Conservation (phyloP, 1,139 yeast species). For the Debaryomyces psychrophilus region DNA sequence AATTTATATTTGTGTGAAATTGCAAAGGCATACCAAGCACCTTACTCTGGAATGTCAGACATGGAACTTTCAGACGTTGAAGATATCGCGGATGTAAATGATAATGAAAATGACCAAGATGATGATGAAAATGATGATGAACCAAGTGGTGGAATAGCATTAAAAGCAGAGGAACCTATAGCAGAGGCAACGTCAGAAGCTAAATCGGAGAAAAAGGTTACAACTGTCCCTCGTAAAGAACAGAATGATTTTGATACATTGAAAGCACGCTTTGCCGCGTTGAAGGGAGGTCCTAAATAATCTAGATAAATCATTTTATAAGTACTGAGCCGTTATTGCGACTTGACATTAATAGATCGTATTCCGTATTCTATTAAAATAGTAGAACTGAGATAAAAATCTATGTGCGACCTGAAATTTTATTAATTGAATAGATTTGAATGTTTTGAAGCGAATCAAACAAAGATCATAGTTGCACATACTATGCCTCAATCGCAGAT, state of each 20-base stretch:
- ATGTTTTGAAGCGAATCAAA: background rate
- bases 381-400: background rate
- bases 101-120: slow-evolving; percentile 23
- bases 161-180: slow-evolving; percentile 12
- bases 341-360: background rate
- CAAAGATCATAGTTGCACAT: background rate
- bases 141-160: slow-evolving; percentile 16
- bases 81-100: slow-evolving; percentile 5
- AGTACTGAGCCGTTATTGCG: background rate
- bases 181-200: slow-evolving; percentile 5
- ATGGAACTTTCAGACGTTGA: slow-evolving; percentile 22
- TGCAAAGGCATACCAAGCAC: slow-evolving; percentile 77
- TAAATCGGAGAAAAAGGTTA: slow-evolving; percentile 13
- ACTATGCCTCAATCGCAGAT: slow-evolving; percentile 26
- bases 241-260: slow-evolving; percentile 43
- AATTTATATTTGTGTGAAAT: slow-evolving; percentile 75
- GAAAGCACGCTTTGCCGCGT: slow-evolving; percentile 51
- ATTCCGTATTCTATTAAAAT: background rate
- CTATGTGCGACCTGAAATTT: slow-evolving; percentile 3
- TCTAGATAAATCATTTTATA: background rate
- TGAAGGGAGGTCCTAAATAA: slow-evolving; percentile 28
- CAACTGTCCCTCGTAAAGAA: slow-evolving; percentile 12
- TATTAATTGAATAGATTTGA: background rate
- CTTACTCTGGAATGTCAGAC: slow-evolving; percentile 60
- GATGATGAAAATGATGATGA: slow-evolving; percentile 22